Evolutionary conservation across 345 rosid species (phyloP).

Genomic region (Schrenkiella parvula): DNA sequence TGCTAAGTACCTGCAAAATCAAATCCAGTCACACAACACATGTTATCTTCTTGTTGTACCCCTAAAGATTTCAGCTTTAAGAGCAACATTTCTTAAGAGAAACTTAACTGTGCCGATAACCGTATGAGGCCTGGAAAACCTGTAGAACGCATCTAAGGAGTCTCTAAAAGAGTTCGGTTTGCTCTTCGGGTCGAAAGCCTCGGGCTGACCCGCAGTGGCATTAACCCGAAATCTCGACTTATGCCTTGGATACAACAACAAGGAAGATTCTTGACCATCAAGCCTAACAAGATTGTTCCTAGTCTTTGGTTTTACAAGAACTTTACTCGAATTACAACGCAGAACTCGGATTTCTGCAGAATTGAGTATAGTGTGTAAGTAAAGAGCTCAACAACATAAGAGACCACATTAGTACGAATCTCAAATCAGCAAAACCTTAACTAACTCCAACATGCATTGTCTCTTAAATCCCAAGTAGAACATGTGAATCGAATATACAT

Average conservation of each 20-base stretch:
- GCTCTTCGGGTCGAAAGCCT: constrained; percentile 40
- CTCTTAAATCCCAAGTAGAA: background rate
- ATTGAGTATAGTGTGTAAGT: background rate
- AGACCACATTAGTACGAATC: background rate
- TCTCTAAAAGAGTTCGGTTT: constrained; percentile 35
- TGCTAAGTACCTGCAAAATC: constrained; percentile 66
- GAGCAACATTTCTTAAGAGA: background rate
- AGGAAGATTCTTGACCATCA: constrained; percentile 21
- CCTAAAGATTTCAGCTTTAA: background rate
- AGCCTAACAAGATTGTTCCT: constrained; percentile 31
- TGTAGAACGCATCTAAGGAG: constrained; percentile 68
- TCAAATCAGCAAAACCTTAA: background rate
- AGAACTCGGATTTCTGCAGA: constrained; percentile 34
- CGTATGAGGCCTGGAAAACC: constrained; percentile 93
- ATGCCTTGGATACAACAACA: constrained; percentile 12
- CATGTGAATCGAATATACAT: background rate
- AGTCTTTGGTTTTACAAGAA: constrained; percentile 26
- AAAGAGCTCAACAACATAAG: background rate
- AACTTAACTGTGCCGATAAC: constrained; percentile 95
- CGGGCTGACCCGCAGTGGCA: constrained; percentile 63
- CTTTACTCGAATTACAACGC: constrained; percentile 36
- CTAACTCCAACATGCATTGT: background rate
- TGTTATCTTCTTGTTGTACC: background rate
- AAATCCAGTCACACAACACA: constrained; percentile 1
- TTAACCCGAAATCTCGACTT: constrained; percentile 38